Conservation (phyloP, 345 rosid genomes). For the Carallia brachiata region DNA sequence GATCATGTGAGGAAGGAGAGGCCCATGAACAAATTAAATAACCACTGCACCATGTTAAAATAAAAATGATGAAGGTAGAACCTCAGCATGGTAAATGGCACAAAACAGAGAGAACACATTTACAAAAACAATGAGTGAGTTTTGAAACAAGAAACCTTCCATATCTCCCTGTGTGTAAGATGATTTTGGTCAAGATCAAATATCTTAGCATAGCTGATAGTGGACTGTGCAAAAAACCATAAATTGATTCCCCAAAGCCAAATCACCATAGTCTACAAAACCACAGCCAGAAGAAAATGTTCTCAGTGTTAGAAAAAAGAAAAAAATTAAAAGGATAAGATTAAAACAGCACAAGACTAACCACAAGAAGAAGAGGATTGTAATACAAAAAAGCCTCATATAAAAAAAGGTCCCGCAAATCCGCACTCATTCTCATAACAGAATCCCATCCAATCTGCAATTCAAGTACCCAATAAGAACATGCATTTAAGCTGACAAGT, state of each 20-base stretch:
- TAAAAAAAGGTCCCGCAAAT: slow-evolving; percentile 80
- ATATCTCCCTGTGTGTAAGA: slow-evolving; percentile 85
- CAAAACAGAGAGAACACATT: too few relatives aligned
- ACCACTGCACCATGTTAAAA: too few relatives aligned
- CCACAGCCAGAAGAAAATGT: slow-evolving; percentile 18
- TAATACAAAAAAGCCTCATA: slow-evolving; percentile 95
- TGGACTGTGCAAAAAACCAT: slow-evolving; percentile 84
- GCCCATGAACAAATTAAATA: too few relatives aligned
- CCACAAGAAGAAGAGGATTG: slow-evolving; percentile 98
- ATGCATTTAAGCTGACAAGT: slow-evolving; percentile 7
- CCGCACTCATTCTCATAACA: slow-evolving; percentile 87
- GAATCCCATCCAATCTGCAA: slow-evolving; percentile 92
- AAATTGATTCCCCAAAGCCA: slow-evolving; percentile 98
- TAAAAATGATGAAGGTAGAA: too few relatives aligned
- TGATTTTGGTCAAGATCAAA: slow-evolving; percentile 85
- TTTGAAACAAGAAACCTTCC: slow-evolving; percentile 65
- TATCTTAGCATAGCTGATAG: slow-evolving; percentile 70
- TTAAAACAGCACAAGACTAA: slow-evolving; percentile 32
- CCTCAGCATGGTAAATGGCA: too few relatives aligned
- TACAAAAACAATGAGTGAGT: background rate
- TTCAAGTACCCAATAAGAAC: slow-evolving; percentile 1
- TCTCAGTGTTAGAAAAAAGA: background rate
- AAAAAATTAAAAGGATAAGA: background rate
- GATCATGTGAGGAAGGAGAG: too few relatives aligned
- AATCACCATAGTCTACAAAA: slow-evolving; percentile 79